Evolutionary conservation across 495 filamentous ascomycete genomes (phyloP), one percentile per base, ranked within the genome.

Genomic region (Trichocladium uniseriatum): DNA sequence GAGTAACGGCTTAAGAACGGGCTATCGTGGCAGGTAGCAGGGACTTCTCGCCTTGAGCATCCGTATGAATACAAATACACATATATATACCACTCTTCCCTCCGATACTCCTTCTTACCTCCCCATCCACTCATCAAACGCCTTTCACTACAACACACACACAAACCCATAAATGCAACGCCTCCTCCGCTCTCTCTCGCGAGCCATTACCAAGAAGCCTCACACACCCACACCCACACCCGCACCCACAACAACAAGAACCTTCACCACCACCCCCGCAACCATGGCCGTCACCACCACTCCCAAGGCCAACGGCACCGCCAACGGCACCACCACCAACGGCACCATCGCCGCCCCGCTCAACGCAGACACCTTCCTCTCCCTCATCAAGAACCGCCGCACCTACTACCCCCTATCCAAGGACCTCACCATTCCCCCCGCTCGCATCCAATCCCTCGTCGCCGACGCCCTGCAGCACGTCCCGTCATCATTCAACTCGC

Each of bases 401-500:
- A 71, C 74, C 50, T 55, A 63, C 75, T 86, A 86, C 68, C 52
- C 60, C 19, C 71, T 86, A 37, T 74, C 68, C 69, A 79, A 79
- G 60, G 65, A 73, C 20, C 63, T 77, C 19, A 14, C 60, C 38
- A 67, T 83, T 62, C 51, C 71, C 48, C 68, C 74, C 52, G 62
- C 65, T 15, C 68, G 68, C 55, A 70, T 86, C 66, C 61, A 73
- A 52, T 70, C 79, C 53, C 73, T 84, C 59, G 69, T 79, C 56
- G 68, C 70, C 54, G 61, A 77, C 38, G 62, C 67, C 36, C 52
- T 83, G 45, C 66, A 72, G 42, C 71, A 83, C 60, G 64, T 74
- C 28, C 81, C 81, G 15, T 71, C 64, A 32, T 74, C 71, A 58
- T 85, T 83, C 79, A 85, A 85, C 75, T 77, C 74, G 38, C 81